Evolutionary conservation across 1,284 basidiomycete genomes (phyloP).

Genomic region (Coniophora puteana): DNA sequence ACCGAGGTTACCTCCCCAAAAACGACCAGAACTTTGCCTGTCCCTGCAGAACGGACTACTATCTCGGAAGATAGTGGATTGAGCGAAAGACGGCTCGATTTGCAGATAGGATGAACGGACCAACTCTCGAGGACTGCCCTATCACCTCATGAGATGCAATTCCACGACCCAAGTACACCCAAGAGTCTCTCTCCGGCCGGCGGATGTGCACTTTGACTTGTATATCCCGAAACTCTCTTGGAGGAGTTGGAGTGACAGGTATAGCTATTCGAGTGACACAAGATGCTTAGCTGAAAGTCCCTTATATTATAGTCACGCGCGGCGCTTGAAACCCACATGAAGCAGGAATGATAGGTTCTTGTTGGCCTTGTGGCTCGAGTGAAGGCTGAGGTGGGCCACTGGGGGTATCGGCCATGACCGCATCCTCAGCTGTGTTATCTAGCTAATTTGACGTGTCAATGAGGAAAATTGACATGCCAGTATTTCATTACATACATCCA

Average conservation of each 20-base stretch:
- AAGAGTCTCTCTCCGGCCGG: conserved; percentile 71
- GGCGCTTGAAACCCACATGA: too few species aligned
- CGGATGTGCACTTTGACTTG: conserved; percentile 82
- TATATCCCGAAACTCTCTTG: conserved; percentile 67
- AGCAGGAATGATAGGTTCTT: too few species aligned
- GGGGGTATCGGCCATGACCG: too few species aligned
- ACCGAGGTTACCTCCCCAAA: conserved; percentile 58
- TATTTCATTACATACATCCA: too few species aligned
- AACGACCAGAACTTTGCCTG: conserved; percentile 62
- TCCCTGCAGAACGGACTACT: conserved; percentile 67
- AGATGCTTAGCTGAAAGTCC: too few species aligned
- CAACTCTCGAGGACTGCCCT: conserved; percentile 72
- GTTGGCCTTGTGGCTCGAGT: too few species aligned
- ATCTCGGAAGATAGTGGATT: conserved; percentile 12
- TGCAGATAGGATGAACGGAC: conserved; percentile 43
- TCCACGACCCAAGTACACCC: conserved; percentile 75
- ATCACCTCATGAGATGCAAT: conserved; percentile 66
- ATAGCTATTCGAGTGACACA: too few species aligned
- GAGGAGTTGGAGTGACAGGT: conserved; percentile 24
- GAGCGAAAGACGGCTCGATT: conserved; percentile 5
- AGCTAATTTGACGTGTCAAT: too few species aligned
- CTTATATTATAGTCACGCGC: too few species aligned
- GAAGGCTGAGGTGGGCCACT: too few species aligned
- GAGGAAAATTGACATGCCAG: too few species aligned
- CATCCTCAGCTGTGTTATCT: too few species aligned